These are phyloP conservation scores for Stemphylium beticola DNA, from an alignment of 2,329 filamentous ascomycete genomes.

Conservation along the genomic window DNA sequence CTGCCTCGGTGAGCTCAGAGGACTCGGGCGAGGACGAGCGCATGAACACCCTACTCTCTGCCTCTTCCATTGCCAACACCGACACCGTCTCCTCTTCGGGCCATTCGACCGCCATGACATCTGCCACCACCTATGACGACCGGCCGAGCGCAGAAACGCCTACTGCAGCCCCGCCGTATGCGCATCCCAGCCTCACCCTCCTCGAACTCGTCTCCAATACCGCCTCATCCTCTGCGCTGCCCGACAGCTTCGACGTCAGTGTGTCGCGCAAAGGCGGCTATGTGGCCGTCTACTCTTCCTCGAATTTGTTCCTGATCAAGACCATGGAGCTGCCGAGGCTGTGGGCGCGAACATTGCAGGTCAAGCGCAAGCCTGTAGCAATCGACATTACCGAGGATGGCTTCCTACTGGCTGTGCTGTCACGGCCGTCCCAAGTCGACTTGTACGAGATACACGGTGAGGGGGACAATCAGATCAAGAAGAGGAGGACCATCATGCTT, in stretches of 20 bases:
- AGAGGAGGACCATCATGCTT: slow-evolving; percentile 74
- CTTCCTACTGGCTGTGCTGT: slow-evolving; percentile 76
- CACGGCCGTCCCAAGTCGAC: slow-evolving; percentile 82
- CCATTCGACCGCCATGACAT: slow-evolving; percentile 45
- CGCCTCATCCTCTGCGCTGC: slow-evolving; percentile 48
- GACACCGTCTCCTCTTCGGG: slow-evolving; percentile 39
- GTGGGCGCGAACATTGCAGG: slow-evolving; percentile 46
- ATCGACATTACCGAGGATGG: slow-evolving; percentile 82
- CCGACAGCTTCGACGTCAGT: slow-evolving; percentile 47
- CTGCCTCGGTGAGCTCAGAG: slow-evolving; percentile 27
- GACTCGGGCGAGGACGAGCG: slow-evolving; percentile 16
- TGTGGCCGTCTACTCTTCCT: slow-evolving; percentile 46
- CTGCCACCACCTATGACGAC: slow-evolving; percentile 40
- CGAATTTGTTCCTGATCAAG: slow-evolving; percentile 49
- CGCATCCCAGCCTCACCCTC: slow-evolving; percentile 42
- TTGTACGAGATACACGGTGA: slow-evolving; percentile 71
- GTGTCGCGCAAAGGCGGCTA: slow-evolving; percentile 46
- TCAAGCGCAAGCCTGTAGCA: slow-evolving; percentile 55
- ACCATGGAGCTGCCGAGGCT: slow-evolving; percentile 44
- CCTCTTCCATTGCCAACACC: slow-evolving; percentile 37
- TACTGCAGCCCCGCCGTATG: slow-evolving; percentile 32
- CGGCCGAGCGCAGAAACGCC: slow-evolving; percentile 22
- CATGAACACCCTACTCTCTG: slow-evolving; percentile 37
- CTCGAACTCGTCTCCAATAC: slow-evolving; percentile 49
- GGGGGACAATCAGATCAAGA: slow-evolving; percentile 62